Conservation (phyloP, 495 filamentous ascomycete genomes). For the Tuber indicum region DNA sequence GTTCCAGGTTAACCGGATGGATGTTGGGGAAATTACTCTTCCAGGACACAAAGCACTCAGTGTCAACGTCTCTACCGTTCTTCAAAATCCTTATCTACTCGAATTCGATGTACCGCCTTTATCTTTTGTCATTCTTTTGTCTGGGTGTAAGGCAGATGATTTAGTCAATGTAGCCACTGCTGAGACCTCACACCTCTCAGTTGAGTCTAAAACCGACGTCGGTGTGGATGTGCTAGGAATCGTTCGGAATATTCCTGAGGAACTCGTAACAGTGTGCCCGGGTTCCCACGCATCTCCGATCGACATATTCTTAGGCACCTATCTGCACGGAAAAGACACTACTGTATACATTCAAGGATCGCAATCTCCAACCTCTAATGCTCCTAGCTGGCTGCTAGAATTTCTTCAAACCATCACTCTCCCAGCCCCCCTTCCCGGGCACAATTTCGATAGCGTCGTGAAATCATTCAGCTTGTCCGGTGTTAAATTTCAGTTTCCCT, state of each 20-base stretch:
- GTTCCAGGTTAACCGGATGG: slow-evolving; percentile 69
- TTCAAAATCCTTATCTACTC: slow-evolving; percentile 69
- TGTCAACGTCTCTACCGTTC: slow-evolving; percentile 63
- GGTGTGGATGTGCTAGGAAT: slow-evolving; percentile 61
- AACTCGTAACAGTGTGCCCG: slow-evolving; percentile 65
- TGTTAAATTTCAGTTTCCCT: slow-evolving; percentile 75
- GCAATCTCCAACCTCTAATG: slow-evolving; percentile 54
- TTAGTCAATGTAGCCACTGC: slow-evolving; percentile 65
- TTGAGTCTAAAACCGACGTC: slow-evolving; percentile 60
- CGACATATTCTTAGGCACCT: slow-evolving; percentile 72
- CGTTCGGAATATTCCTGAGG: slow-evolving; percentile 62
- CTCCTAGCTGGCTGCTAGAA: slow-evolving; percentile 73
- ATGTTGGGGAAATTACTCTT: slow-evolving; percentile 62
- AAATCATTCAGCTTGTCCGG: slow-evolving; percentile 77
- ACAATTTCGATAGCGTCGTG: slow-evolving; percentile 70
- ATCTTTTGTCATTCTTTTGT: slow-evolving; percentile 74
- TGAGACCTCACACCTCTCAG: slow-evolving; percentile 56
- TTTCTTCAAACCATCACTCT: slow-evolving; percentile 75
- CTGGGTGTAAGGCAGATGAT: slow-evolving; percentile 57
- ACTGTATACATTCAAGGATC: slow-evolving; percentile 77
- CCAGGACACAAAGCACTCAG: slow-evolving; percentile 58
- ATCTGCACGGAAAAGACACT: slow-evolving; percentile 68
- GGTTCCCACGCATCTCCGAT: slow-evolving; percentile 69
- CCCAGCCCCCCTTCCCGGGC: slow-evolving; percentile 74
- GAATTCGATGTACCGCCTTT: slow-evolving; percentile 67